Evolutionary conservation across 495 filamentous ascomycete species (phyloP).

Genomic region (Astrothelium subdiscretum): DNA sequence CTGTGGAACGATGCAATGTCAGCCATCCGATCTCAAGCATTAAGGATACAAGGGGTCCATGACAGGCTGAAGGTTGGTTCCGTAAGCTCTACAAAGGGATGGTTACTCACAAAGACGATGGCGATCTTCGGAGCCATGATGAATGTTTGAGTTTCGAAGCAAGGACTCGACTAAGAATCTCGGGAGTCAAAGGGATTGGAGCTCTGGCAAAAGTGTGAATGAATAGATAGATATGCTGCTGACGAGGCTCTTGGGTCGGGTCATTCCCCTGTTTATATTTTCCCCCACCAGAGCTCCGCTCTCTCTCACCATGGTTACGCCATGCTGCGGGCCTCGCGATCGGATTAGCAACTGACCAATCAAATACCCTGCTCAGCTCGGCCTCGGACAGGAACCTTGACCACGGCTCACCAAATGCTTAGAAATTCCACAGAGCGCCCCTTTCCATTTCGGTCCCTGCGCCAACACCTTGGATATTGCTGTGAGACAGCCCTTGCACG

Average conservation of each 20-base stretch:
- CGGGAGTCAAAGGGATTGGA: background rate
- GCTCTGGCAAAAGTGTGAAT: background rate
- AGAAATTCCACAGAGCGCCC: background rate
- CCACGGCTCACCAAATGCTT: background rate
- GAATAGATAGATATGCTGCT: too few species aligned
- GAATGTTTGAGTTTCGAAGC: constrained; percentile 16
- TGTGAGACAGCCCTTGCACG: too few species aligned
- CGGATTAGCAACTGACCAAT: background rate
- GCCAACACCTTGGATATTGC: background rate
- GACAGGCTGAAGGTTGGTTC: background rate
- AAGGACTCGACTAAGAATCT: background rate
- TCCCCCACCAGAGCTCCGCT: background rate
- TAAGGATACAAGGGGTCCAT: background rate
- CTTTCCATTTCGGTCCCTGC: background rate
- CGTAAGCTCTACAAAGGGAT: background rate
- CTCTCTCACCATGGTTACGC: background rate
- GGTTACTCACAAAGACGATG: constrained; percentile 68
- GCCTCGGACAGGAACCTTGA: background rate
- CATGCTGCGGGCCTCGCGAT: background rate
- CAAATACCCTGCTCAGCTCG: background rate
- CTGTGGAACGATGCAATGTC: constrained; percentile 30
- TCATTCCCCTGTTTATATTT: background rate
- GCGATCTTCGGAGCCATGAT: constrained; percentile 87
- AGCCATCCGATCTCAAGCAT: background rate
- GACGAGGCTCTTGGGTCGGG: background rate